Evolutionary conservation across 2,329 filamentous ascomycete species (phyloP).

Genomic region (Fusarium albosuccineum): DNA sequence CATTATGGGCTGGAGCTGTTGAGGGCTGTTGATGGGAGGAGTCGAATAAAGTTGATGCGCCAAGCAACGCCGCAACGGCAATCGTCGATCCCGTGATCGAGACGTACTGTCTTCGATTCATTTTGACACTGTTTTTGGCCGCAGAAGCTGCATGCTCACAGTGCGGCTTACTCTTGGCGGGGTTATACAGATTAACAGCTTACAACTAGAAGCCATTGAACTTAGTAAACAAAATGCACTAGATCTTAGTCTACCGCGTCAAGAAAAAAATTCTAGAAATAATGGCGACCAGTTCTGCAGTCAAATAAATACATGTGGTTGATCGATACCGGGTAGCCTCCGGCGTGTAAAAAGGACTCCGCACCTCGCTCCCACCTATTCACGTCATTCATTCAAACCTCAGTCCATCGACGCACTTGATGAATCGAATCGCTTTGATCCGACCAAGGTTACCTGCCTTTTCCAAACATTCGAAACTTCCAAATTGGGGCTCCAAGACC

Average conservation of each 20-base stretch:
- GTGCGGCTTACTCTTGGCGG: no score
- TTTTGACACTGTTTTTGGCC: neutral
- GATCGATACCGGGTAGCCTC: constrained; percentile 1
- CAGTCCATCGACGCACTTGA: constrained; percentile 7
- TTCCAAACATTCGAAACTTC: neutral
- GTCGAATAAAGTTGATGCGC: no score
- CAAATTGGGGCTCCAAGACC: neutral
- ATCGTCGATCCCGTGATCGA: constrained; percentile 16
- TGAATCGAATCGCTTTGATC: neutral
- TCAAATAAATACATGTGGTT: neutral
- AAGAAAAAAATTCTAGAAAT: neutral
- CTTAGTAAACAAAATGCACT: neutral
- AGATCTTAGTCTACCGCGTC: no score
- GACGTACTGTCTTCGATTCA: neutral
- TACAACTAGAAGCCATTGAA: no score
- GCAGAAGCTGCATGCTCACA: rapidly evolving
- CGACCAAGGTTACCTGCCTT: neutral
- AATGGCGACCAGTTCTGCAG: neutral
- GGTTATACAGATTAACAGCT: no score
- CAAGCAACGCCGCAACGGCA: no score
- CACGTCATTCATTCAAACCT: constrained; percentile 33
- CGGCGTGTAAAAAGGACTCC: constrained; percentile 11
- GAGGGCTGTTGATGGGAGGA: neutral
- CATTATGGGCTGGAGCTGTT: constrained; percentile 49
- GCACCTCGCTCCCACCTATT: constrained; percentile 16